These are phyloP conservation scores for Lactarius hengduanensis DNA, from an alignment of 768 basidiomycete species.

Conservation along the genomic window DNA sequence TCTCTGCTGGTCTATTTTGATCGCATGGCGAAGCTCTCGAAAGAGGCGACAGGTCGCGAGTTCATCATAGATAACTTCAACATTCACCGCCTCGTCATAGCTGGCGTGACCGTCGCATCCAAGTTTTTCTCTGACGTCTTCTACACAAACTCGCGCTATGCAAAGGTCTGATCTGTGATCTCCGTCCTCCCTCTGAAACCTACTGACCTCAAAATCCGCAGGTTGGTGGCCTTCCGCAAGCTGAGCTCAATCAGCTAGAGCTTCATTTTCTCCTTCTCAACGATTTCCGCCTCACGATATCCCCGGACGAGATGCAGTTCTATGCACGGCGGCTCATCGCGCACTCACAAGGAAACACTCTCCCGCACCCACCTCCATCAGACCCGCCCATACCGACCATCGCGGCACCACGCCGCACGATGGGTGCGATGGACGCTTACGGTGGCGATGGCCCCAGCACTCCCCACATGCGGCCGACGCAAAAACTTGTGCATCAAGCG, in stretches of 20 bases:
- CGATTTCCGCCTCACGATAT: constrained; percentile 89
- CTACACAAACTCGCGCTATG: constrained; percentile 98
- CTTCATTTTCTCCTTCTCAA: constrained; percentile 96
- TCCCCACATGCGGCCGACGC: constrained; percentile 23
- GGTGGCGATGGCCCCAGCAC: constrained; percentile 28
- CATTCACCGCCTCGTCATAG: constrained; percentile 94
- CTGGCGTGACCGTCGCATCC: constrained; percentile 98
- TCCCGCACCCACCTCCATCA: background rate
- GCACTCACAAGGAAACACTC: constrained; percentile 49
- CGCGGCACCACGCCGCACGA: constrained; percentile 37
- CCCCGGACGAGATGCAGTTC: constrained; percentile 86
- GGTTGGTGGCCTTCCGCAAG: constrained; percentile 94
- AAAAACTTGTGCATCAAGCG: constrained; percentile 22
- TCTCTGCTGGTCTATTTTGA: constrained; percentile 96
- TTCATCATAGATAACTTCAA: constrained; percentile 98
- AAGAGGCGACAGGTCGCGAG: constrained; percentile 45
- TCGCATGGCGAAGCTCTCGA: constrained; percentile 76
- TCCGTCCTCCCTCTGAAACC: constrained; percentile 16
- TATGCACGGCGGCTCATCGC: constrained; percentile 89
- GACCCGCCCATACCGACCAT: constrained; percentile 20
- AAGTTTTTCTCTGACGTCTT: constrained; percentile 99
- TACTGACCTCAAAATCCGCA: constrained; percentile 35
- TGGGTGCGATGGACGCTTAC: constrained; percentile 50
- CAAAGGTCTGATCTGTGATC: constrained; percentile 65
- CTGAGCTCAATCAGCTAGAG: constrained; percentile 94